Percentiles rank a stretch among this genome's conserved stretches.
These are phyloP conservation scores for Antarctomyces pellizariae DNA, from an alignment of 495 filamentous ascomycete genomes.

Conservation along the genomic window DNA sequence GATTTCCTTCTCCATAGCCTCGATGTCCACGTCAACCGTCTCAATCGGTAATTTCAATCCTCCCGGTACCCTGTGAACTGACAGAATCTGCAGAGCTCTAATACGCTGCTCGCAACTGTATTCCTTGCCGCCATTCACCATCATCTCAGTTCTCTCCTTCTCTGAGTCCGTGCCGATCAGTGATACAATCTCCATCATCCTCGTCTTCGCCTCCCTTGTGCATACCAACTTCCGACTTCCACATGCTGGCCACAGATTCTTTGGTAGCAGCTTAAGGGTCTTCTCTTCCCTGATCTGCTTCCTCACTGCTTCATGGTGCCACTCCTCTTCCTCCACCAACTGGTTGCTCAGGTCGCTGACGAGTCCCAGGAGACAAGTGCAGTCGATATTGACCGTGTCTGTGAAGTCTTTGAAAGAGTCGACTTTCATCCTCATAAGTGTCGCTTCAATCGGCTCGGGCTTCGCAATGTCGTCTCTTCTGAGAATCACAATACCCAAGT, in stretches of 20 bases:
- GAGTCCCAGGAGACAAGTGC: constrained; percentile 46
- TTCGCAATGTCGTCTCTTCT: constrained; percentile 9
- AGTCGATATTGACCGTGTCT: constrained; percentile 42
- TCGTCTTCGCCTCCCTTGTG: constrained; percentile 33
- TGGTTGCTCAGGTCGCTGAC: constrained; percentile 48
- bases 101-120: background rate
- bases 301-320: constrained; percentile 30
- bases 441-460: constrained; percentile 8
- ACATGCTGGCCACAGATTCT: constrained; percentile 40
- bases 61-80: constrained; percentile 9
- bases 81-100: constrained; percentile 11
- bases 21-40: constrained; percentile 9
- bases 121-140: constrained; percentile 18
- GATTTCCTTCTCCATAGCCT: constrained; percentile 3
- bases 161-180: constrained; percentile 42
- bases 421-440: constrained; percentile 24
- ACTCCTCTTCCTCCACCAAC: constrained; percentile 19
- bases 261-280: constrained; percentile 31
- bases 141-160: constrained; percentile 26
- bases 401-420: constrained; percentile 31
- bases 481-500: constrained; percentile 29
- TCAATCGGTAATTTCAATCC: constrained; percentile 13
- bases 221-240: constrained; percentile 28
- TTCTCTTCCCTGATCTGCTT: constrained; percentile 44
- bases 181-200: constrained; percentile 43